Evolutionary conservation across 805 yeast genomes (phyloP).

Genomic region (Monosporozyma yasuniensis): DNA sequence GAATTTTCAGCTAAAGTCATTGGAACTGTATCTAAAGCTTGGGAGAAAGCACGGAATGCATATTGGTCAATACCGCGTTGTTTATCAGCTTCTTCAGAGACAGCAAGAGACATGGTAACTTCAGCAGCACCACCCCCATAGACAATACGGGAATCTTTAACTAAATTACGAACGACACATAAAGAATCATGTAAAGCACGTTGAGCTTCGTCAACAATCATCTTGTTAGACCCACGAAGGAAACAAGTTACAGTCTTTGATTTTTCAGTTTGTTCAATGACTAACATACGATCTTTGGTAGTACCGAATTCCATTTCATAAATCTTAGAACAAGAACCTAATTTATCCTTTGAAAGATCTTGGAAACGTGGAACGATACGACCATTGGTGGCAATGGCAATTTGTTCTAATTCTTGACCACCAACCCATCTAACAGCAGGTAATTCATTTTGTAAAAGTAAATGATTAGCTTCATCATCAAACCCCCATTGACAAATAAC

Average conservation of each 20-base stretch:
- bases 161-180: slow-evolving; percentile 93
- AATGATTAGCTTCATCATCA: slow-evolving; percentile 96
- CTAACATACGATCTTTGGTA: slow-evolving; percentile 91
- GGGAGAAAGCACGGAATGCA: slow-evolving; percentile 91
- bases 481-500: slow-evolving; percentile 99
- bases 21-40: slow-evolving; percentile 85
- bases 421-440: slow-evolving; percentile 99
- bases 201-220: slow-evolving; percentile 95
- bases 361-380: slow-evolving; percentile 96
- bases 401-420: slow-evolving; percentile 88
- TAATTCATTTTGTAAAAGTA: slow-evolving; percentile 74
- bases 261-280: slow-evolving; percentile 81
- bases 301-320: slow-evolving; percentile 92
- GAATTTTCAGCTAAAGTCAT: slow-evolving; percentile 95
- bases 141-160: slow-evolving; percentile 87
- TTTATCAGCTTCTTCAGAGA: slow-evolving; percentile 82
- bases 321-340: slow-evolving; percentile 81
- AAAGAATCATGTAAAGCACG: slow-evolving; percentile 94
- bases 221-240: slow-evolving; percentile 90
- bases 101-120: slow-evolving; percentile 85
- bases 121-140: slow-evolving; percentile 99
- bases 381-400: slow-evolving; percentile 96
- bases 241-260: slow-evolving; percentile 87
- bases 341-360: slow-evolving; percentile 70
- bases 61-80: slow-evolving; percentile 95